A percentile compares a stretch with the other conserved stretches of the same genome.
phyloP scores from a whole-genome alignment of 75 land plant genomes.

The Cunninghamia lanceolata region DNA sequence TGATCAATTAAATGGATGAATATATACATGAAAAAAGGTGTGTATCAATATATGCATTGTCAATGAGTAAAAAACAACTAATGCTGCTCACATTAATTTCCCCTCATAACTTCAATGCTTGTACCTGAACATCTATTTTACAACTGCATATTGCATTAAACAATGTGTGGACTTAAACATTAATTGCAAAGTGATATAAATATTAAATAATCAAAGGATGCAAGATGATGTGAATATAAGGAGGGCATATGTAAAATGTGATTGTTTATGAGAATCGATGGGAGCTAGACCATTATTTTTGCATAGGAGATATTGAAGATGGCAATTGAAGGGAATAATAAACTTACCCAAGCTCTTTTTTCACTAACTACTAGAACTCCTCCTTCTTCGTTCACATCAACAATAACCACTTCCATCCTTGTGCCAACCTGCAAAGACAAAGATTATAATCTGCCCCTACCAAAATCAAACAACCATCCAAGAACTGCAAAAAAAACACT shows the following conservation, averaged over 20 bases:
- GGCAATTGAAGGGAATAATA: neutral
- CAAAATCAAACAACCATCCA: neutral
- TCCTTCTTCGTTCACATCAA: constrained; percentile 43
- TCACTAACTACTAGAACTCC: constrained; percentile 79
- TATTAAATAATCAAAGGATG: neutral
- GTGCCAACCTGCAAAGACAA: constrained; percentile 62
- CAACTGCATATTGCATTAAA: neutral
- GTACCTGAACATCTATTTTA: neutral
- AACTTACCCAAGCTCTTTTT: constrained; percentile 74
- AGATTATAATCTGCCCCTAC: neutral
- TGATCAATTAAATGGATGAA: neutral
- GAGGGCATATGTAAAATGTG: neutral
- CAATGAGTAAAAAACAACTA: neutral
- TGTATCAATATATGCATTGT: neutral
- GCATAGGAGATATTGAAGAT: neutral
- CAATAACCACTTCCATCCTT: constrained; percentile 50
- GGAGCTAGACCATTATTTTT: neutral
- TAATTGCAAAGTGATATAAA: neutral
- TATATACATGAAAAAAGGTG: neutral
- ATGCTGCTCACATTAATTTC: neutral
- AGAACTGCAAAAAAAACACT: neutral
- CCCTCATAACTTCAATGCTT: neutral
- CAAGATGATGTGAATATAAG: neutral
- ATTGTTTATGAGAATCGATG: neutral
- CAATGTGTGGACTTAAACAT: neutral